Conservation (phyloP, 2,329 filamentous ascomycete genomes). For the Arthrobotrys sinensis region DNA sequence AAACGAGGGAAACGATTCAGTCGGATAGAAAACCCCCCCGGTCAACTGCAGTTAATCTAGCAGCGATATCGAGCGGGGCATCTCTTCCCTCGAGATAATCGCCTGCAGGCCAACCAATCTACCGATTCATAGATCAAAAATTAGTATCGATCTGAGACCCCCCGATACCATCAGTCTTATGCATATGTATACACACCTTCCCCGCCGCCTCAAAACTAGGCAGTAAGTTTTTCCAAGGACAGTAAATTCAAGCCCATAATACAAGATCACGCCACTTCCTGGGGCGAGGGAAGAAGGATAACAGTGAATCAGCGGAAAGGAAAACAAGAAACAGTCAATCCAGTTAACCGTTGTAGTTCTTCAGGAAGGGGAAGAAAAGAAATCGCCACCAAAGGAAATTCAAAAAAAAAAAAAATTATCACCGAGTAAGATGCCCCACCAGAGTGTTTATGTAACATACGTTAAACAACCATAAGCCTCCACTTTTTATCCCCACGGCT, state of each 20-base stretch:
- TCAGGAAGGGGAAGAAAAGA: too few species aligned
- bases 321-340: too few species aligned
- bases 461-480: not conserved
- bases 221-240: not conserved
- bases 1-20: not conserved
- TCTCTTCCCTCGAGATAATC: not conserved
- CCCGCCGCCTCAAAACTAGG: conserved; percentile 1
- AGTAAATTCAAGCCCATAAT: not conserved
- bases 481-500: not conserved
- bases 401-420: too few species aligned
- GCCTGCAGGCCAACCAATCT: not conserved
- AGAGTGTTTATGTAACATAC: not conserved
- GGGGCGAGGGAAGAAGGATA: not conserved
- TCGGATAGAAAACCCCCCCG: not conserved
- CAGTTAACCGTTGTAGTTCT: too few species aligned
- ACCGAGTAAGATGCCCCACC: not conserved
- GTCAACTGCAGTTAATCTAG: not conserved
- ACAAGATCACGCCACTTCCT: not conserved
- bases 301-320: not conserved
- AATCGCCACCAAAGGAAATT: too few species aligned
- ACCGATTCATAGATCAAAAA: not conserved
- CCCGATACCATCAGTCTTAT: not conserved
- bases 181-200: not conserved
- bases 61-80: not conserved
- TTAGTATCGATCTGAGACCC: not conserved